These are phyloP conservation scores for Orbilia ellipsospora DNA, from an alignment of 2,329 filamentous ascomycete genomes.

Conservation along the genomic window DNA sequence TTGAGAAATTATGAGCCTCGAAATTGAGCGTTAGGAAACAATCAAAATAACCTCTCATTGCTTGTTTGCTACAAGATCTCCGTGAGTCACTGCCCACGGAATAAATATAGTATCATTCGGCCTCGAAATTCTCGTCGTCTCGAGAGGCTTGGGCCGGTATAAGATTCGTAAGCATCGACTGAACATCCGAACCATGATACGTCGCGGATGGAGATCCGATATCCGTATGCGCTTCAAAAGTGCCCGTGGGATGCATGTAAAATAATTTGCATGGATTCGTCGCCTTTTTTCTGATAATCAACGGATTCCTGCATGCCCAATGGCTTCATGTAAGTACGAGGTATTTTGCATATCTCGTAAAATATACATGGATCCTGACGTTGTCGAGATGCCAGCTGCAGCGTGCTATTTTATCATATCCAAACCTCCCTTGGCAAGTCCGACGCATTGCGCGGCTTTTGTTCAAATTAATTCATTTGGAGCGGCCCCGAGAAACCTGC, in stretches of 20 bases:
- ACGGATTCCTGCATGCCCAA: neutral
- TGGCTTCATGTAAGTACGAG: neutral
- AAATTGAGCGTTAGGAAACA: too few relatives aligned
- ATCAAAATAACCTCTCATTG: too few relatives aligned
- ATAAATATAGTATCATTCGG: neutral
- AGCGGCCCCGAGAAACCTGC: neutral
- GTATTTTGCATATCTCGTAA: neutral
- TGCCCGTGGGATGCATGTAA: neutral
- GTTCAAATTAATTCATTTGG: neutral
- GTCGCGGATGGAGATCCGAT: conserved; percentile 13
- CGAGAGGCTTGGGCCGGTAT: neutral
- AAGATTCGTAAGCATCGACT: conserved; percentile 18
- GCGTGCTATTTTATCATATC: neutral
- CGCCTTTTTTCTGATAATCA: neutral
- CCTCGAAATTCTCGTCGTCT: neutral
- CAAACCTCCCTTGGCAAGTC: too few relatives aligned
- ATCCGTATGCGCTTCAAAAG: conserved; percentile 5
- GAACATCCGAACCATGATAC: conserved; percentile 12
- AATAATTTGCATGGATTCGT: neutral
- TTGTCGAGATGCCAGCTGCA: neutral
- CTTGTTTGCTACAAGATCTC: neutral
- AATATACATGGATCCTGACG: conserved; percentile 1
- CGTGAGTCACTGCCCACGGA: conserved; percentile 19
- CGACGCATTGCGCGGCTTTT: neutral
- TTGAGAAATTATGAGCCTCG: too few relatives aligned